Evolutionary conservation across 148 eudicot genomes (phyloP).

Genomic region (Tetragonia tetragonoides): DNA sequence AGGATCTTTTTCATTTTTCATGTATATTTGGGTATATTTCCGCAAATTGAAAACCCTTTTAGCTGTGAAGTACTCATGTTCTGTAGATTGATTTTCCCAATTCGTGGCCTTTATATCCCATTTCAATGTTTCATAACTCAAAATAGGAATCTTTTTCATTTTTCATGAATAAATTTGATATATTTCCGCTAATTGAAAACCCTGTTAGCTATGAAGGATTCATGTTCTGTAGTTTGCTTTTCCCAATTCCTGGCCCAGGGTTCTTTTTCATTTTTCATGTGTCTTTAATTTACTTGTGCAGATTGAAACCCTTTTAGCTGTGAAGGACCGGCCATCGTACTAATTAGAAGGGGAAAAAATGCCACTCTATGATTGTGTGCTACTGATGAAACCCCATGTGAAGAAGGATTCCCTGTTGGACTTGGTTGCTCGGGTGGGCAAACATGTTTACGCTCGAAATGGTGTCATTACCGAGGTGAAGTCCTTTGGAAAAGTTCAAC

Average conservation of each 20-base stretch:
- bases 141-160: too few species aligned
- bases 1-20: too few species aligned
- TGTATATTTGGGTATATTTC: too few species aligned
- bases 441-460: constrained; percentile 70
- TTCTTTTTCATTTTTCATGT: neutral
- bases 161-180: too few species aligned
- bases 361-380: constrained; percentile 96
- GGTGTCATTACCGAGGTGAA: constrained; percentile 80
- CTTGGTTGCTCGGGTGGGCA: constrained; percentile 69
- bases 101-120: neutral
- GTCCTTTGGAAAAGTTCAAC: constrained; percentile 55
- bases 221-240: too few species aligned
- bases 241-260: neutral
- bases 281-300: neutral
- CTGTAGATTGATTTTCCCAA: too few species aligned
- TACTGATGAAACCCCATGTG: constrained; percentile 71
- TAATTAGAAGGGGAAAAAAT: constrained; percentile 13
- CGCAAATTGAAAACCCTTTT: too few species aligned
- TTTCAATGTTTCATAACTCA: neutral
- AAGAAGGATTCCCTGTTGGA: constrained; percentile 41
- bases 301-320: neutral
- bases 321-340: neutral
- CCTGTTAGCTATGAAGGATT: too few species aligned
- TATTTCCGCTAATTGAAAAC: too few species aligned
- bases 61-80: too few species aligned